Conservation (phyloP, 257 asterid species). For the Cruciata laevipes region DNA sequence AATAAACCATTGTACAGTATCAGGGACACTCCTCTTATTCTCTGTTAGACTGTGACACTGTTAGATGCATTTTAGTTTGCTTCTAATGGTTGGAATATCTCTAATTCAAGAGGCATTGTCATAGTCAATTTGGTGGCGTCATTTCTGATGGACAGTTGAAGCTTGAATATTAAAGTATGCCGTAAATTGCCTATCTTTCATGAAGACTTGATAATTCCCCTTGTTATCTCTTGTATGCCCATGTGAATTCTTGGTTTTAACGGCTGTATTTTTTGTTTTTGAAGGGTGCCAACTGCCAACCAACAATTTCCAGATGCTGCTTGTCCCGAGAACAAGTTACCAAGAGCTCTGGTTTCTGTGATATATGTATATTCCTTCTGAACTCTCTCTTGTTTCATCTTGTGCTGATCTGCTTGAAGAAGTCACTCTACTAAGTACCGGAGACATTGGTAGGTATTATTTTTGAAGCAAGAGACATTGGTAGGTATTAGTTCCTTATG, state of each 20-base stretch:
- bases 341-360: background rate
- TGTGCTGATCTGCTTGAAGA: background rate
- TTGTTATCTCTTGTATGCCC: background rate
- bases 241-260: background rate
- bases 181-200: background rate
- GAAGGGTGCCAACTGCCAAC: slow-evolving; percentile 1
- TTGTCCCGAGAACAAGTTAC: background rate
- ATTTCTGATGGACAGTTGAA: background rate
- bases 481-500: background rate
- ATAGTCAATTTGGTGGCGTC: background rate
- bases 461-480: too few species aligned
- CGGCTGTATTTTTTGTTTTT: background rate
- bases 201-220: background rate
- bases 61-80: background rate
- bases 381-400: background rate
- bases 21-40: background rate
- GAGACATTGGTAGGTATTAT: background rate
- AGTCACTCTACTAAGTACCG: too few species aligned
- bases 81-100: background rate
- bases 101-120: background rate
- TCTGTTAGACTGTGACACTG: background rate
- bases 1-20: background rate
- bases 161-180: background rate
- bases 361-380: background rate
- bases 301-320: background rate